phyloP scores from a whole-genome alignment of 257 asterid species.

The Nicotiana noctiflora region DNA sequence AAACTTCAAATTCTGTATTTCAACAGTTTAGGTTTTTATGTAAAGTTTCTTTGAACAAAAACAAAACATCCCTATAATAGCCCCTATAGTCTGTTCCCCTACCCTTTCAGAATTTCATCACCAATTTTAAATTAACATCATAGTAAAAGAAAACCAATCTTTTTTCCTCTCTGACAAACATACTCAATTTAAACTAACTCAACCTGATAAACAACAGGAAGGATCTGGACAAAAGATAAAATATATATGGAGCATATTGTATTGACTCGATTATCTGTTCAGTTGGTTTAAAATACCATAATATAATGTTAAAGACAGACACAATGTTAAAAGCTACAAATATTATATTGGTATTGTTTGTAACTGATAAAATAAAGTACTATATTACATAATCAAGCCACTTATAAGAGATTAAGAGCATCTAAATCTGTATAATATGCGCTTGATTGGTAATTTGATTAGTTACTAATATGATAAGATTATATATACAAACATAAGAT shows the following conservation, averaged over 20 bases:
- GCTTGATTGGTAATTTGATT: no score
- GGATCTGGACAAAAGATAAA: neutral
- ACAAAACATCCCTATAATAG: constrained; percentile 8
- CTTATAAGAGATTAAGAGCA: neutral
- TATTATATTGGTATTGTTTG: no score
- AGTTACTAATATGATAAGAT: no score
- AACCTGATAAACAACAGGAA: neutral
- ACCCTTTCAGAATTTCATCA: neutral
- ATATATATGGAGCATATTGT: neutral
- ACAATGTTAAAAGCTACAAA: neutral
- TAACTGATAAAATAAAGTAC: no score
- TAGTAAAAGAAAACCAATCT: neutral
- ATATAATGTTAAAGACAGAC: neutral
- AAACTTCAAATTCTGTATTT: constrained; percentile 2
- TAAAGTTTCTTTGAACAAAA: constrained; percentile 7
- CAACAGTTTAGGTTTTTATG: constrained; percentile 7
- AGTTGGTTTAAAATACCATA: neutral
- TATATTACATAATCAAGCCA: neutral
- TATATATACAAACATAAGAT: no score
- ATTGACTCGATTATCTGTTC: neutral
- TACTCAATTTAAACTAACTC: neutral
- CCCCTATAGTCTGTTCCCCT: neutral
- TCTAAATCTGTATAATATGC: no score
- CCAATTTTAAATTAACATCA: neutral
- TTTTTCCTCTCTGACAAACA: neutral